These are phyloP conservation scores for Cystobasidium tubakii DNA, from an alignment of 768 basidiomycete species.

Conservation along the genomic window DNA sequence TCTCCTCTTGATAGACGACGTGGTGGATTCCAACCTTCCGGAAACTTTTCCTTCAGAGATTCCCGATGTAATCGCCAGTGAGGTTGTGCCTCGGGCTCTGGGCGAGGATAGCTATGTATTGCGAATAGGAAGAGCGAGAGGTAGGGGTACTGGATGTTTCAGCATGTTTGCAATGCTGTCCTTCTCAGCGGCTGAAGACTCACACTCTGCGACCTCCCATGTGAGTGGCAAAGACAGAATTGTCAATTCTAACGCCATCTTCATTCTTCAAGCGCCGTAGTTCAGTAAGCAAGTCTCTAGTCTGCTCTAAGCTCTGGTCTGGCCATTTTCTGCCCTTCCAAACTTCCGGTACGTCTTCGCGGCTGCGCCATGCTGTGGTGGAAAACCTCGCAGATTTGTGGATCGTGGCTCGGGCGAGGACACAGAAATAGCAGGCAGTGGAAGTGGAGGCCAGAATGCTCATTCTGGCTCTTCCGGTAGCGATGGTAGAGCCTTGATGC, in stretches of 20 bases:
- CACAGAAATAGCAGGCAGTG: conserved; percentile 20
- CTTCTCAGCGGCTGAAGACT: too few species aligned
- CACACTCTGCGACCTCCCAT: not conserved
- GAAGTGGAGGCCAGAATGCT: conserved; percentile 18
- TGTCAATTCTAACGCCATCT: not conserved
- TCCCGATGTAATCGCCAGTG: conserved; percentile 26
- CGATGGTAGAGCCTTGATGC: not conserved
- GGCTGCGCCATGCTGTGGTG: not conserved
- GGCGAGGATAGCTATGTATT: not conserved
- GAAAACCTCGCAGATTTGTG: conserved; percentile 5
- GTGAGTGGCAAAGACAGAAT: not conserved
- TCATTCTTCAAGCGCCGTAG: not conserved
- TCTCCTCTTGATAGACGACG: conserved; percentile 74
- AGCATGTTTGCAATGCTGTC: too few species aligned
- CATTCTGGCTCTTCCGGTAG: not conserved
- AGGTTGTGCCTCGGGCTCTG: not conserved
- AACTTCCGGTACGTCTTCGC: not conserved
- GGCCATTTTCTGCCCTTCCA: not conserved
- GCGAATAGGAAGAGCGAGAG: too few species aligned
- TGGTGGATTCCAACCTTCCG: conserved; percentile 62
- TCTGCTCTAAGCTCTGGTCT: not conserved
- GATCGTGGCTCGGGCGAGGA: not conserved
- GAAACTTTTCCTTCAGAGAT: conserved; percentile 38
- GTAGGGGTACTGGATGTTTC: too few species aligned
- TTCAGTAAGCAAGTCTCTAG: not conserved